These are phyloP conservation scores for Cyclanthera cordifolia DNA, from an alignment of 306 rosid species.

Conservation along the genomic window DNA sequence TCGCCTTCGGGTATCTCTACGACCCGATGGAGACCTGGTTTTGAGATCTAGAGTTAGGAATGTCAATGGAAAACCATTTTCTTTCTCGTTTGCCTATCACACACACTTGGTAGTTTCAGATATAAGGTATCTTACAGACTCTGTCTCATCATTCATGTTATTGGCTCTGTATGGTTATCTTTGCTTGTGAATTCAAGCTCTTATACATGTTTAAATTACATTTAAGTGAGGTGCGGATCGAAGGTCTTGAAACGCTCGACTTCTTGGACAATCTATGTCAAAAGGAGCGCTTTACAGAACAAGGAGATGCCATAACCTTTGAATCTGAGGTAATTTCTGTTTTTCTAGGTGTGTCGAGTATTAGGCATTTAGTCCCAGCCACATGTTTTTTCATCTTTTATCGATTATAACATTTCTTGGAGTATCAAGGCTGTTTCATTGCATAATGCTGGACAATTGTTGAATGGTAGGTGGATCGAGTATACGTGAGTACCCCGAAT, in stretches of 20 bases:
- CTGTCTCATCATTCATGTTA: constrained; percentile 14
- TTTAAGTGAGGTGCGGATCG: constrained; percentile 76
- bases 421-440: not conserved
- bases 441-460: not conserved
- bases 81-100: constrained; percentile 84
- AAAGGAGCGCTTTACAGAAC: constrained; percentile 84
- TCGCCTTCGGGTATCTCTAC: constrained; percentile 69
- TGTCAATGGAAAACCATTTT: constrained; percentile 65
- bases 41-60: constrained; percentile 71
- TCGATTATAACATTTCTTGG: not conserved
- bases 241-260: constrained; percentile 86
- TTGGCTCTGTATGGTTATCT: not conserved
- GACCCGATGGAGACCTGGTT: constrained; percentile 44
- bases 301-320: constrained; percentile 85
- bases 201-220: not conserved
- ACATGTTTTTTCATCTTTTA: not conserved
- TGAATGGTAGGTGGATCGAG: constrained; percentile 66
- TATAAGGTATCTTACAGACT: constrained; percentile 45
- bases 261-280: constrained; percentile 69
- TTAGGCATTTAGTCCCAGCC: too few species aligned
- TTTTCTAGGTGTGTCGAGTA: not conserved
- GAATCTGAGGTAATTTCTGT: constrained; percentile 66
- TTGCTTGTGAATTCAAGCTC: not conserved
- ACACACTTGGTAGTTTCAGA: constrained; percentile 74
- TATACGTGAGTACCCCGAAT: constrained; percentile 67